Conservation (phyloP, 257 asterid species). For the Solanum sparsipilum region DNA sequence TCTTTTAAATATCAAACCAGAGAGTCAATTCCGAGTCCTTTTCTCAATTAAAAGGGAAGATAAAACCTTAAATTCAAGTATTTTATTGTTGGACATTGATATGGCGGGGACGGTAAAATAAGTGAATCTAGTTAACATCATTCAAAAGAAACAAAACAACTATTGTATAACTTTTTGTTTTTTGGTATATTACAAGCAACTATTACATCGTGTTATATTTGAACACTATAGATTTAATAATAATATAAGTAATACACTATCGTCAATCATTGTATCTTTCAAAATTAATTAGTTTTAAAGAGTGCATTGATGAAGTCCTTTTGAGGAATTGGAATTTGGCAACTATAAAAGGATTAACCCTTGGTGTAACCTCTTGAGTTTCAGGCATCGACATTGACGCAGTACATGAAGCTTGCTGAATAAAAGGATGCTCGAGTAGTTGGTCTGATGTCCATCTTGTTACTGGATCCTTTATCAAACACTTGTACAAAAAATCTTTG, state of each 20-base stretch:
- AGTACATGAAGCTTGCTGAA: background rate
- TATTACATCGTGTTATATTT: too few species aligned
- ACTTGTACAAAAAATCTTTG: background rate
- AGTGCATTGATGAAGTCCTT: background rate
- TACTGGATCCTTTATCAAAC: background rate
- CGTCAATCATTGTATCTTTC: background rate
- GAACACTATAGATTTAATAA: background rate
- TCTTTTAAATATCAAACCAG: background rate
- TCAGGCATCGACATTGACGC: background rate
- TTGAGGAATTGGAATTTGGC: background rate
- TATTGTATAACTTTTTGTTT: too few species aligned
- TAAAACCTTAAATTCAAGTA: too few species aligned
- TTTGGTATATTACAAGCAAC: too few species aligned
- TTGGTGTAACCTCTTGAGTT: background rate
- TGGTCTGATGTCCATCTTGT: conserved; percentile 1
- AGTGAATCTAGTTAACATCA: too few species aligned
- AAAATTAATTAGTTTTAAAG: background rate
- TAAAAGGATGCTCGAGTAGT: conserved; percentile 1
- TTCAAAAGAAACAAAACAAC: too few species aligned
- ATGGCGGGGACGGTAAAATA: too few species aligned
- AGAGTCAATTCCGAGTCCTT: too few species aligned
- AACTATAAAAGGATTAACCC: background rate
- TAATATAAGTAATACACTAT: background rate
- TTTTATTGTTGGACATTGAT: too few species aligned
- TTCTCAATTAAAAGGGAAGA: too few species aligned